These are phyloP conservation scores for Bipolaris sorokiniana DNA, from an alignment of 2,329 filamentous ascomycete genomes.

Conservation along the genomic window DNA sequence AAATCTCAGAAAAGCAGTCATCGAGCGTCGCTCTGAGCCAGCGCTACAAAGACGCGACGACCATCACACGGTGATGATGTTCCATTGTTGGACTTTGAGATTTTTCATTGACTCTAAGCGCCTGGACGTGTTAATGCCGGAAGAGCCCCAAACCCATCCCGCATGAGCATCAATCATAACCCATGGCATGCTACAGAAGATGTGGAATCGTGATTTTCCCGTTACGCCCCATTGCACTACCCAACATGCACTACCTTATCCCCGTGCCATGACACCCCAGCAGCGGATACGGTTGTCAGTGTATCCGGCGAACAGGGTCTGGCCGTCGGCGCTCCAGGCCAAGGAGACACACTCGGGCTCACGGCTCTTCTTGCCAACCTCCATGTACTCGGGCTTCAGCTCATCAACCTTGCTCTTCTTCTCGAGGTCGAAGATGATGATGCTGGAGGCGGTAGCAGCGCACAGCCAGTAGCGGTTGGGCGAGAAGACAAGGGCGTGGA, in stretches of 20 bases:
- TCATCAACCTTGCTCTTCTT: conserved; percentile 99
- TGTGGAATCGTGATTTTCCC: conserved; percentile 50
- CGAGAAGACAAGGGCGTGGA: conserved; percentile 99
- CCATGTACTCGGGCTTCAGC: conserved; percentile 97
- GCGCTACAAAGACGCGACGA: conserved; percentile 1
- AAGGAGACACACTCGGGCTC: conserved; percentile 98
- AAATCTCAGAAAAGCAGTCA: not conserved
- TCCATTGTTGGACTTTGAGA: conserved; percentile 45
- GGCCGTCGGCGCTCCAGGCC: conserved; percentile 97
- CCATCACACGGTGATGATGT: conserved; percentile 13
- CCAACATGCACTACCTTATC: conserved; percentile 41
- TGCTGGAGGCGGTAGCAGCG: conserved; percentile 94
- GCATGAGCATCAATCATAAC: conserved; percentile 46
- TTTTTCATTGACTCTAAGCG: conserved; percentile 54
- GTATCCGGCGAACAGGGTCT: conserved; percentile 99
- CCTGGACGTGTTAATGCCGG: conserved; percentile 51
- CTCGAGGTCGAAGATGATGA: conserved; percentile 99
- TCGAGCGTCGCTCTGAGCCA: not conserved
- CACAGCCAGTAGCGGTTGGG: conserved; percentile 99
- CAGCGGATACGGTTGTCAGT: conserved; percentile 83
- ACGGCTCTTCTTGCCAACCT: conserved; percentile 97
- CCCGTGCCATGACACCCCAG: conserved; percentile 53
- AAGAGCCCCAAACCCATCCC: conserved; percentile 46
- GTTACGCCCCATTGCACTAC: conserved; percentile 35
- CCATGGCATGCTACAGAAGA: conserved; percentile 49